Percentiles rank a stretch among this genome's conserved stretches.
phyloP scores from a whole-genome alignment of 495 filamentous ascomycete species.

The Lophiostoma macrostomum region DNA sequence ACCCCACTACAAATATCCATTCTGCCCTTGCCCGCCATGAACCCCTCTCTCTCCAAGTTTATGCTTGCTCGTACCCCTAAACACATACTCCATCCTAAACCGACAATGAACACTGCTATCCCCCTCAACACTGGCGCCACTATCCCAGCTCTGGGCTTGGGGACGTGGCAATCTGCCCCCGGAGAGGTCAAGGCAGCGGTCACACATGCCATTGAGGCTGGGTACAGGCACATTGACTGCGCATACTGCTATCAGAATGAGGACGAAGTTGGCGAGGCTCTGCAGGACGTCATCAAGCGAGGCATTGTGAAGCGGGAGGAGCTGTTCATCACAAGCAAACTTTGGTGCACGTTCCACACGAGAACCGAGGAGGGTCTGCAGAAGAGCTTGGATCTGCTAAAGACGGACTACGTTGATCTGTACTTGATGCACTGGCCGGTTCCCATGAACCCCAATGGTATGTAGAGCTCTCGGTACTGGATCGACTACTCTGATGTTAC shows the following conservation, averaged over 20 bases:
- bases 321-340: slow-evolving; percentile 77
- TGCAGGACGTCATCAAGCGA: slow-evolving; percentile 61
- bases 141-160: slow-evolving; percentile 74
- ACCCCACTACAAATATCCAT: slow-evolving; percentile 3
- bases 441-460: slow-evolving; percentile 73
- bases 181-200: slow-evolving; percentile 53
- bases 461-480: neutral
- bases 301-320: slow-evolving; percentile 71
- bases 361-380: slow-evolving; percentile 66
- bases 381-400: slow-evolving; percentile 65
- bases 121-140: slow-evolving; percentile 73
- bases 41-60: slow-evolving; percentile 37
- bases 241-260: slow-evolving; percentile 48
- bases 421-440: slow-evolving; percentile 82
- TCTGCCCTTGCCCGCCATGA: slow-evolving; percentile 25
- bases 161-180: slow-evolving; percentile 67
- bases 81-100: slow-evolving; percentile 34
- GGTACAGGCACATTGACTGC: slow-evolving; percentile 43
- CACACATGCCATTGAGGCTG: slow-evolving; percentile 38
- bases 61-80: slow-evolving; percentile 37
- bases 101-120: slow-evolving; percentile 47
- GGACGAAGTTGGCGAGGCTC: slow-evolving; percentile 50
- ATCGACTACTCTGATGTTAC: neutral
- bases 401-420: slow-evolving; percentile 77
- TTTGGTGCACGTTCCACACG: slow-evolving; percentile 76